Evolutionary conservation across 2,329 filamentous ascomycete genomes (phyloP), one percentile per base, ranked within the genome.

Genomic region (Colletotrichum phormii): DNA sequence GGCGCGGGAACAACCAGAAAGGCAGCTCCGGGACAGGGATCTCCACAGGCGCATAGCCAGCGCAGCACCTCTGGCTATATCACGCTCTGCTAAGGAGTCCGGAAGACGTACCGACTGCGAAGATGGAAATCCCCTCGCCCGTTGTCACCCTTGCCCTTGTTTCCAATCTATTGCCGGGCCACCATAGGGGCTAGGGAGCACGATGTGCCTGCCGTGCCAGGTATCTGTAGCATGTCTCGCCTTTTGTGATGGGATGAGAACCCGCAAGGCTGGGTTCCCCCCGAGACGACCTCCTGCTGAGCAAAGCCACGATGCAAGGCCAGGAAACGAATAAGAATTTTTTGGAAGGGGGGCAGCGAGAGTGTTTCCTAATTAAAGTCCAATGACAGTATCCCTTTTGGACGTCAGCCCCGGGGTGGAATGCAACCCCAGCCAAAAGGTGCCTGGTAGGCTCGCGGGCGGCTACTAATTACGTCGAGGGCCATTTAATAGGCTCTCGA

Each of bases 401-500:
- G 37, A 65, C 42, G 67, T 66, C 67, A 73, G 71, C 67, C 71
- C 62, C 57, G 29, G 57, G 59, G 66, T 53, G 51, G 57, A 26
- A 62, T 71, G 42, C 71, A 49, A 73, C 57, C 67, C 61, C 57
- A 62, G 51, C 42, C 29, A 57, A 66, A 57, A 31, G 24, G 35
- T 61, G 60, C 46, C 57, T 58, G 53, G 46, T 57, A 55, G 63
- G 37, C 49, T 68, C 53, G 51, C 42, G 63, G 71, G 62, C 58
- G 68, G 72, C 53, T 67, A 60, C 60, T 53, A 49, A 46, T 57
- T 55, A 63, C 33, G 61, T 46, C 61, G 57, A 54, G 59, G 33
- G 53, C 51, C 18, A 26, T 64, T 61, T 71, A 72, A 75, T 74
- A 75, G 77, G 76, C 74, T 75, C 68, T 60, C 67, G 74, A 67